Percentiles rank a stretch among this genome's conserved stretches.
Evolutionary conservation across 2,329 filamentous ascomycete species (phyloP).

Genomic region (Elsinoe batatas): DNA sequence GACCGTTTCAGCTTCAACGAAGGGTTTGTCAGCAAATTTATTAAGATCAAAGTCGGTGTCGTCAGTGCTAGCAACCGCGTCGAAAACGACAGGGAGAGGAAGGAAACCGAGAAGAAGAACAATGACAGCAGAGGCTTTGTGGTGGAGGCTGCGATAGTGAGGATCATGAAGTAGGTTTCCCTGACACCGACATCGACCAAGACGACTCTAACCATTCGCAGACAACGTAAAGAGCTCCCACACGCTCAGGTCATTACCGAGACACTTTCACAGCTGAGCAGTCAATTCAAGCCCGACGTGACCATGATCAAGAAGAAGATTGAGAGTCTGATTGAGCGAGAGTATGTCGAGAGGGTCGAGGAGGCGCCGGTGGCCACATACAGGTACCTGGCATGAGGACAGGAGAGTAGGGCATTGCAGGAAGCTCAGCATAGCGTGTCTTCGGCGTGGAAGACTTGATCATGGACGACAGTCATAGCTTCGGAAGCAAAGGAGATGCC

Average conservation of each 20-base stretch:
- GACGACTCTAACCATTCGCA: constrained; percentile 32
- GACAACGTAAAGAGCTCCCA: constrained; percentile 61
- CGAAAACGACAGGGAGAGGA: constrained; percentile 58
- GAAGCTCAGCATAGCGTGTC: background rate
- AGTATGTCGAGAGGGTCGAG: constrained; percentile 71
- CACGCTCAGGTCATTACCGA: constrained; percentile 63
- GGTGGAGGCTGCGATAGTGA: constrained; percentile 66
- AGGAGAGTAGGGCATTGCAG: background rate
- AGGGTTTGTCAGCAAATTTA: constrained; percentile 67
- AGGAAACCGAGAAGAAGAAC: constrained; percentile 66
- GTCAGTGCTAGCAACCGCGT: constrained; percentile 74
- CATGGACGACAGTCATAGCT: background rate
- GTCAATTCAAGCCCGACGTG: constrained; percentile 66
- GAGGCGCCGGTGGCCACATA: constrained; percentile 53
- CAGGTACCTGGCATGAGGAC: constrained; percentile 55
- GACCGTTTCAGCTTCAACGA: constrained; percentile 79
- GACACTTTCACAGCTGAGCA: constrained; percentile 57
- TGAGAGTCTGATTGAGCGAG: constrained; percentile 64
- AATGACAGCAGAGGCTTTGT: constrained; percentile 60
- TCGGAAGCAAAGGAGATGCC: background rate
- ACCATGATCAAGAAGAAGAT: constrained; percentile 72
- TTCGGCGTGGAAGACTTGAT: background rate
- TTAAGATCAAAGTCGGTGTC: constrained; percentile 83
- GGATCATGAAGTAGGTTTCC: constrained; percentile 73
- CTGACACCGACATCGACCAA: constrained; percentile 8